Evolutionary conservation across 805 yeast species (phyloP).

Genomic region (Metschnikowia noctiluminum): DNA sequence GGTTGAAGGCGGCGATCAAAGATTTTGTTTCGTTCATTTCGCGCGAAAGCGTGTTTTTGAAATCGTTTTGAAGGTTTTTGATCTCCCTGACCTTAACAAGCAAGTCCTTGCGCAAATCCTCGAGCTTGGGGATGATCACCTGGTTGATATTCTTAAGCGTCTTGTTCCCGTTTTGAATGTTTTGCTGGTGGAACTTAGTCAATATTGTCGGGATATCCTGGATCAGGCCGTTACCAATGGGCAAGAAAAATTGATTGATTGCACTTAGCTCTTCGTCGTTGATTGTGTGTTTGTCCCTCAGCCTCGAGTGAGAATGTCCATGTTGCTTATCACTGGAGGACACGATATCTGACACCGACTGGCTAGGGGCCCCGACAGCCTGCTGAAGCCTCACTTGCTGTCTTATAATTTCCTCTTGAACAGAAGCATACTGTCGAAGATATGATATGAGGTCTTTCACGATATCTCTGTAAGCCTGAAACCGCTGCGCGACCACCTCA

Average conservation of each 20-base stretch:
- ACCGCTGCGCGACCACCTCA: slow-evolving; percentile 78
- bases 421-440: slow-evolving; percentile 73
- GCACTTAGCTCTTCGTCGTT: slow-evolving; percentile 31
- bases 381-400: slow-evolving; percentile 79
- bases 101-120: slow-evolving; percentile 65
- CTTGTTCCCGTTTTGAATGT: slow-evolving; percentile 32
- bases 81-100: slow-evolving; percentile 84
- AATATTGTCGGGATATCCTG: slow-evolving; percentile 77
- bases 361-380: slow-evolving; percentile 42
- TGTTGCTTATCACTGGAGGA: slow-evolving; percentile 8
- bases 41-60: slow-evolving; percentile 67
- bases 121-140: slow-evolving; percentile 51
- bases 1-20: slow-evolving; percentile 47
- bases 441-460: slow-evolving; percentile 73
- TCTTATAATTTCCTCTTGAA: slow-evolving; percentile 84
- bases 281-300: slow-evolving; percentile 15
- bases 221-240: slow-evolving; percentile 75
- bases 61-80: slow-evolving; percentile 76
- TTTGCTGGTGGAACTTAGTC: slow-evolving; percentile 45
- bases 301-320: slow-evolving; percentile 8
- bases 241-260: slow-evolving; percentile 57
- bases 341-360: slow-evolving; percentile 1
- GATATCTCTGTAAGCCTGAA: slow-evolving; percentile 81
- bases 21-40: slow-evolving; percentile 45
- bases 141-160: slow-evolving; percentile 50